These are phyloP conservation scores for Thalassiosira oceanica DNA, from an alignment of 352 stramenopile species.

Conservation along the genomic window DNA sequence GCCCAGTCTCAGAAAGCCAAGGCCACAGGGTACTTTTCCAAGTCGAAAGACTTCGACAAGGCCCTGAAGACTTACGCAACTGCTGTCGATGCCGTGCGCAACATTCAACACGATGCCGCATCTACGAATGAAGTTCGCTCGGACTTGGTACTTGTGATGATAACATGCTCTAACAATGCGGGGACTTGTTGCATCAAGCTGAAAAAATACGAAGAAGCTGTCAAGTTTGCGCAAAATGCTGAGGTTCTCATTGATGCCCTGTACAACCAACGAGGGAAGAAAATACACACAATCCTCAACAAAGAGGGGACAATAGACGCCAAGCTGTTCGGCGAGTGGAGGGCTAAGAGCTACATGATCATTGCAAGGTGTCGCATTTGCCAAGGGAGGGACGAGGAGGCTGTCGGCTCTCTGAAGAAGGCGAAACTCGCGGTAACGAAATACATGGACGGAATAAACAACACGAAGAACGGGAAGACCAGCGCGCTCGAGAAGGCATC, in stretches of 20 bases:
- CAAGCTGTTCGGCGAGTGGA: conserved; percentile 76
- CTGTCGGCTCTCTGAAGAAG: conserved; percentile 45
- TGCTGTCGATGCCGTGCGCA: conserved; percentile 65
- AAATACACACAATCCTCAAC: conserved; percentile 65
- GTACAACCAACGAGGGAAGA: conserved; percentile 56
- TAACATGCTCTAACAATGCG: conserved; percentile 78
- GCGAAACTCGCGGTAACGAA: conserved; percentile 28
- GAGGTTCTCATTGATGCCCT: conserved; percentile 68
- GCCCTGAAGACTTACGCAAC: conserved; percentile 54
- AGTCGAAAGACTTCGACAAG: conserved; percentile 46
- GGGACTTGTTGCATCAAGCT: conserved; percentile 52
- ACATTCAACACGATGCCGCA: conserved; percentile 66
- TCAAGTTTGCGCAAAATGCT: conserved; percentile 62
- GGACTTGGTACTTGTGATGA: conserved; percentile 71
- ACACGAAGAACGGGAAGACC: conserved; percentile 15
- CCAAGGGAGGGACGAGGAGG: conserved; percentile 34
- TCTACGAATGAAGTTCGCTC: conserved; percentile 63
- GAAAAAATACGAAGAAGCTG: conserved; percentile 49
- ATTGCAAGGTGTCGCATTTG: conserved; percentile 45
- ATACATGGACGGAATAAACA: conserved; percentile 43
- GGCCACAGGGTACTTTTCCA: conserved; percentile 46
- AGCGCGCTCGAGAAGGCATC: conserved; percentile 41
- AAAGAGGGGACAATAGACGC: conserved; percentile 52
- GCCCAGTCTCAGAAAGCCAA: conserved; percentile 51
- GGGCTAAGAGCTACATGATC: conserved; percentile 66